phyloP scores from a whole-genome alignment of 192 early-diverging fungal species.

The Coemansia sp. region DNA sequence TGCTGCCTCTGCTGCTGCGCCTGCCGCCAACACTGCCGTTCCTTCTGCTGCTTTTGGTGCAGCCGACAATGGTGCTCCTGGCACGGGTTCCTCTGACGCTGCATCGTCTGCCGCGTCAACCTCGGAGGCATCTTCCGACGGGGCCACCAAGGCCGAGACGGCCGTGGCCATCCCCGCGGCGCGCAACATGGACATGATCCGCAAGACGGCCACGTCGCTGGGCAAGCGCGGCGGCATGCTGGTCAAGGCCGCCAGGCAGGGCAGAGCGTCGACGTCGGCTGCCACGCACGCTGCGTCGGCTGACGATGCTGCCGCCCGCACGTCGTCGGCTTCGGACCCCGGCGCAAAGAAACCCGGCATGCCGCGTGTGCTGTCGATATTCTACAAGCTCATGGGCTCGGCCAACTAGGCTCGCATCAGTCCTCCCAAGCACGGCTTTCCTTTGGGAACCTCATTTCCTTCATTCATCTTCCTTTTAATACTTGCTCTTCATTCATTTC shows the following conservation, averaged over 20 bases:
- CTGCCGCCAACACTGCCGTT: not conserved
- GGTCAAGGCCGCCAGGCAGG: conserved; percentile 8
- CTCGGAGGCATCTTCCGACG: conserved; percentile 12
- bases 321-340: not conserved
- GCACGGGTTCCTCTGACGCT: not conserved
- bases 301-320: not conserved
- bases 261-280: conserved; percentile 5
- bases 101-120: conserved; percentile 9
- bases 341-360: conserved; percentile 13
- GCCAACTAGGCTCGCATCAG: not conserved
- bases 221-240: conserved; percentile 37
- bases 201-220: conserved; percentile 40
- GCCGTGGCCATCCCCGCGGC: not conserved
- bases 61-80: not conserved
- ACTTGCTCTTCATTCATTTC: conserved; percentile 3
- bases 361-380: conserved; percentile 42
- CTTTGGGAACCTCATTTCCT: not conserved
- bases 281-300: not conserved
- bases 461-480: not conserved
- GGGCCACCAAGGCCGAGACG: conserved; percentile 26
- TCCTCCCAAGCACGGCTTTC: too few relatives aligned
- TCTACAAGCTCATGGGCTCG: conserved; percentile 44
- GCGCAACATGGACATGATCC: conserved; percentile 40
- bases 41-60: not conserved
- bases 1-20: not conserved